A percentile compares a stretch with the other conserved stretches of the same genome.
phyloP scores from a whole-genome alignment of 169 alveolate species.

The Prorocentrum cordatum region DNA sequence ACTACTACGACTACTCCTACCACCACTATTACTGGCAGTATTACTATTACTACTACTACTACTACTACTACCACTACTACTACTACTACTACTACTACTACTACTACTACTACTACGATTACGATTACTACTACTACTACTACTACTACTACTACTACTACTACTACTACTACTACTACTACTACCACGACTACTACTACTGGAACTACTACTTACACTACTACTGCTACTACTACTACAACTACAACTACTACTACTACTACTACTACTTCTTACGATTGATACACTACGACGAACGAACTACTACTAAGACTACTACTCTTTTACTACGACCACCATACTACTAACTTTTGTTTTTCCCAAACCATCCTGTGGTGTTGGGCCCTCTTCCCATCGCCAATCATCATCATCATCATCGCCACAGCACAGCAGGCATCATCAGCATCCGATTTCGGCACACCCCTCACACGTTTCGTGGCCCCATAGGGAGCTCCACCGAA shows the following conservation, averaged over 20 bases:
- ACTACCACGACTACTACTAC: background rate
- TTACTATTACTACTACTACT: background rate
- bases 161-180: background rate
- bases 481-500: too few species aligned
- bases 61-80: background rate
- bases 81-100: background rate
- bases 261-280: background rate
- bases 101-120: background rate
- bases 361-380: too few species aligned
- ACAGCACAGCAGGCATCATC: too few species aligned
- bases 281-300: too few species aligned
- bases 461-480: too few species aligned
- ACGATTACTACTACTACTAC: background rate
- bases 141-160: background rate
- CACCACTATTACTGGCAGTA: too few species aligned
- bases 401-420: too few species aligned
- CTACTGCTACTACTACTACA: background rate
- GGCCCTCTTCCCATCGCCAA: too few species aligned
- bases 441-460: too few species aligned
- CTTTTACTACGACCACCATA: too few species aligned
- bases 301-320: too few species aligned
- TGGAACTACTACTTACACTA: background rate
- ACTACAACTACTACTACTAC: background rate
- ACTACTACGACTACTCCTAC: background rate
- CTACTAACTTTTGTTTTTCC: too few species aligned